phyloP scores from a whole-genome alignment of 2,329 filamentous ascomycete species.

The Microdochium paspali region DNA sequence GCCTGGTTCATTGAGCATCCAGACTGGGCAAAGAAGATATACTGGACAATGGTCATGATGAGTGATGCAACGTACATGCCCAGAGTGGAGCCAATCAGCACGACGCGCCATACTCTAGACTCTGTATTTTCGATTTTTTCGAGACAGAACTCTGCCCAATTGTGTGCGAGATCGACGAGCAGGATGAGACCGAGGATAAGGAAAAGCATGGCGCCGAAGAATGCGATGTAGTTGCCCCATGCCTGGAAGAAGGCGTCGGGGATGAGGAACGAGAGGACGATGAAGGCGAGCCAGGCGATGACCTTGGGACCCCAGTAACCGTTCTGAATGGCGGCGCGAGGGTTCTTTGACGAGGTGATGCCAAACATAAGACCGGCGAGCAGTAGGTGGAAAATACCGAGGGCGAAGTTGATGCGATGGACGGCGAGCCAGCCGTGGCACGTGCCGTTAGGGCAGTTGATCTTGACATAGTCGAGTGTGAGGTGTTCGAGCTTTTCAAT shows the following conservation, averaged over 20 bases:
- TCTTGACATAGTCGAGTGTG: slow-evolving; percentile 91
- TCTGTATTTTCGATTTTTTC: slow-evolving; percentile 87
- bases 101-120: slow-evolving; percentile 71
- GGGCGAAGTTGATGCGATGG: slow-evolving; percentile 94
- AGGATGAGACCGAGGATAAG: slow-evolving; percentile 85
- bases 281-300: slow-evolving; percentile 75
- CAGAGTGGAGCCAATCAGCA: slow-evolving; percentile 86
- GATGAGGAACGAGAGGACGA: slow-evolving; percentile 90
- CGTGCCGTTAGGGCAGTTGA: slow-evolving; percentile 80
- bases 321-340: slow-evolving; percentile 83
- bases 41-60: slow-evolving; percentile 93
- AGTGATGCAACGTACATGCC: slow-evolving; percentile 88
- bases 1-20: slow-evolving; percentile 94
- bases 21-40: slow-evolving; percentile 80
- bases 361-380: slow-evolving; percentile 79
- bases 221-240: slow-evolving; percentile 90
- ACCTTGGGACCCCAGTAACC: slow-evolving; percentile 99
- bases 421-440: slow-evolving; percentile 96
- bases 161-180: slow-evolving; percentile 89
- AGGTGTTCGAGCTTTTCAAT: slow-evolving; percentile 90
- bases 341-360: slow-evolving; percentile 77
- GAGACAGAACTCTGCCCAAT: slow-evolving; percentile 94
- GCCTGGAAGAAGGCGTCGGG: slow-evolving; percentile 91
- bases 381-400: slow-evolving; percentile 86
- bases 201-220: slow-evolving; percentile 85